A percentile compares a stretch with the other conserved stretches of the same genome.
These are phyloP conservation scores for Colletotrichum sp. DNA, from an alignment of 2,329 filamentous ascomycete species.

Conservation along the genomic window DNA sequence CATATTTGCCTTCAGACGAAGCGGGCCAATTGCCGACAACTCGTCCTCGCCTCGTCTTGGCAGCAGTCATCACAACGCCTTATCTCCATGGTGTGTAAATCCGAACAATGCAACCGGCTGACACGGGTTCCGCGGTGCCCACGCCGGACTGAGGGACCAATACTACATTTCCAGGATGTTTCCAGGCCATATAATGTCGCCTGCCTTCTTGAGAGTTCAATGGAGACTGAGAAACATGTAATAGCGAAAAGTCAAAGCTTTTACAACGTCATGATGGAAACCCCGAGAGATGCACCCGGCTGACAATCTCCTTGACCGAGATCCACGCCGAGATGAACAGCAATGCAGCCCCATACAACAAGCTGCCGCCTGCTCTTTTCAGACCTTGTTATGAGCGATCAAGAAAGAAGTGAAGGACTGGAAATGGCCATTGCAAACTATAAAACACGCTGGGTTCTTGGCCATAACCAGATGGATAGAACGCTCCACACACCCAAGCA, in stretches of 20 bases:
- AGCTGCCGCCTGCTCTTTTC: not conserved
- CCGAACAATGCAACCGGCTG: not conserved
- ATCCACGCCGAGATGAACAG: not conserved
- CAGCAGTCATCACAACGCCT: not conserved
- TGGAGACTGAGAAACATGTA: fast-evolving
- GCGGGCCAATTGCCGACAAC: not conserved
- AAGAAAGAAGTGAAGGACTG: fast-evolving
- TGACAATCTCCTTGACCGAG: not conserved
- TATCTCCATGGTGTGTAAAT: not conserved
- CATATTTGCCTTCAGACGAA: not conserved
- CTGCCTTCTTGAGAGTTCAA: not conserved
- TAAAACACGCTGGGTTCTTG: not conserved
- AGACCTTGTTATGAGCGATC: not conserved
- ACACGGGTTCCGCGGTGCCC: not conserved
- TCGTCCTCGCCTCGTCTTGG: not conserved
- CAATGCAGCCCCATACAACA: not conserved
- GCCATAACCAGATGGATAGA: not conserved
- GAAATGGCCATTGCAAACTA: not conserved
- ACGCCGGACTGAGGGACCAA: not conserved
- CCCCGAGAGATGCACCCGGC: not conserved
- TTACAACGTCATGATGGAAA: not conserved
- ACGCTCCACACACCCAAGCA: not conserved
- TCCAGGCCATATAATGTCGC: not conserved
- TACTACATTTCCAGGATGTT: not conserved
- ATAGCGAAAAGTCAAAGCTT: not conserved